Conservation (phyloP, 2,329 filamentous ascomycete genomes). For the Lasiodiplodia gonubiensis region DNA sequence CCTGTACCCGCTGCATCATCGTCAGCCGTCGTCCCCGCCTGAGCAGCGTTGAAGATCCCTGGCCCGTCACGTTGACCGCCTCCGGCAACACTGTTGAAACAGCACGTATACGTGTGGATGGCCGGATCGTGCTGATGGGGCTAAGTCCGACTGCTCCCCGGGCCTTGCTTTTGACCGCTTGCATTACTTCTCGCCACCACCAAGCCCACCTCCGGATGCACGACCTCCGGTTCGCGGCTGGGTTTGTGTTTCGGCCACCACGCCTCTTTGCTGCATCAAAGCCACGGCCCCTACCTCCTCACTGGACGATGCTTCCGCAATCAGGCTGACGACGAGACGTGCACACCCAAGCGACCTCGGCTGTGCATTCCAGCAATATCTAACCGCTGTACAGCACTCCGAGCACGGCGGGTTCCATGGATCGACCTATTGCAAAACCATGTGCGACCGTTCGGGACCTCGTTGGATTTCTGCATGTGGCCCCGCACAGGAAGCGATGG, state of each 20-base stretch:
- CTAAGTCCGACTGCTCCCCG: constrained; percentile 15
- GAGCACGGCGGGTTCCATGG: constrained; percentile 16
- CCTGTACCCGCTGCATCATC: constrained; percentile 19
- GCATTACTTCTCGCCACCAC: constrained; percentile 23
- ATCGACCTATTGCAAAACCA: constrained; percentile 21
- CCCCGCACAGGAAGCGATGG: constrained; percentile 20
- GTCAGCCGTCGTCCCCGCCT: constrained; percentile 1
- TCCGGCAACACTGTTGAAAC: constrained; percentile 20
- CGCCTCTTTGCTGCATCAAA: constrained; percentile 24
- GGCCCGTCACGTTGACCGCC: constrained; percentile 8
- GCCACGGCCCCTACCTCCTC: constrained; percentile 12
- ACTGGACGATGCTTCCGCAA: constrained; percentile 22
- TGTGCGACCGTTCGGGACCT: constrained; percentile 18
- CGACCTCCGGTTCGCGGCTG: constrained; percentile 24
- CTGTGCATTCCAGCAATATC: constrained; percentile 17
- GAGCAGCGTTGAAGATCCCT: not conserved
- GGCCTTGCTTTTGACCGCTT: constrained; percentile 26
- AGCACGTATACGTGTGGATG: constrained; percentile 19
- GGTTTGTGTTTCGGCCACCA: constrained; percentile 25
- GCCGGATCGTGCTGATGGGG: constrained; percentile 18
- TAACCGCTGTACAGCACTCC: not conserved
- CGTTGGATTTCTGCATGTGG: constrained; percentile 19
- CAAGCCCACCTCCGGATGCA: constrained; percentile 20
- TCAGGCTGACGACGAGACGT: constrained; percentile 23
- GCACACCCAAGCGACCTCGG: constrained; percentile 11